Conservation (phyloP, 208 protist species). For the Histomonas meleagridis region DNA sequence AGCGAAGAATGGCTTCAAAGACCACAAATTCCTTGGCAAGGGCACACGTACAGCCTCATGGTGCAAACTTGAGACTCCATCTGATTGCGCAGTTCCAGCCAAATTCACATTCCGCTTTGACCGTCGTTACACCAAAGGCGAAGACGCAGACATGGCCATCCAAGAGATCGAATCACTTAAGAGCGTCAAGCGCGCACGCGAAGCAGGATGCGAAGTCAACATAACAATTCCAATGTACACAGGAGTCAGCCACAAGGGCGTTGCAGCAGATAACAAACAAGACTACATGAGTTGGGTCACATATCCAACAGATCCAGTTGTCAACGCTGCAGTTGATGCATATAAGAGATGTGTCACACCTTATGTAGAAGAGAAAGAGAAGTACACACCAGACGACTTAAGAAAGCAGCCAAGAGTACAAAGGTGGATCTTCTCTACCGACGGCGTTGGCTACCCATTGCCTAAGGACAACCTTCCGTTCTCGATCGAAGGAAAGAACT, state of each 20-base stretch:
- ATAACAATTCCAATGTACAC: not conserved
- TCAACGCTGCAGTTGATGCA: not conserved
- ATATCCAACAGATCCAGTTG: not conserved
- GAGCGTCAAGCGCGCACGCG: not conserved
- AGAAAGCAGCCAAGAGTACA: no score
- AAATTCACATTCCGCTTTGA: not conserved
- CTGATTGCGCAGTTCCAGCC: not conserved
- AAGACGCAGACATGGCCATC: not conserved
- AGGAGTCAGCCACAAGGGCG: not conserved
- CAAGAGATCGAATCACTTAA: not conserved
- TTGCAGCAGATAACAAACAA: not conserved
- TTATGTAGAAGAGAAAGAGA: not conserved
- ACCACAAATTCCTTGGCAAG: not conserved
- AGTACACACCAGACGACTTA: no score
- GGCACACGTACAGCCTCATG: not conserved
- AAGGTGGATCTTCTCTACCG: not conserved
- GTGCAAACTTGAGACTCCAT: not conserved
- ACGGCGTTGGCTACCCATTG: not conserved
- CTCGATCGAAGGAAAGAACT: not conserved
- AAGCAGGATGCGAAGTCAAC: not conserved
- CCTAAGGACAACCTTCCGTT: not conserved
- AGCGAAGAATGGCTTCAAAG: not conserved
- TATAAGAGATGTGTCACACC: slow-evolving; percentile 3
- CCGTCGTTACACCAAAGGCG: not conserved
- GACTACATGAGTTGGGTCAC: not conserved